A percentile compares a stretch with the other conserved stretches of the same genome.
These are phyloP conservation scores for Glarea lozoyensis DNA, from an alignment of 495 filamentous ascomycete species.

Conservation along the genomic window DNA sequence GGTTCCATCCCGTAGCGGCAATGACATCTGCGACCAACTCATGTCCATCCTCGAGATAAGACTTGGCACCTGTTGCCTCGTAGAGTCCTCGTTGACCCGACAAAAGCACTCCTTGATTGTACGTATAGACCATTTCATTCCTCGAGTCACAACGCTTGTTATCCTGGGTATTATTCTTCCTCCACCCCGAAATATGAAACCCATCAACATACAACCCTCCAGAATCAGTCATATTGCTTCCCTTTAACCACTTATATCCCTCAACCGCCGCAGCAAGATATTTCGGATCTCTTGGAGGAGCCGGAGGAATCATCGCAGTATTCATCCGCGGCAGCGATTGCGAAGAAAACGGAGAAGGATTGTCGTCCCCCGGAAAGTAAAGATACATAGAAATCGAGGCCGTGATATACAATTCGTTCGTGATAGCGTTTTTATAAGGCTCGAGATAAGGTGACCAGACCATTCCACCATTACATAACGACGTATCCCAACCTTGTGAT, in stretches of 20 bases:
- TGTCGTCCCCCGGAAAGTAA: constrained; percentile 73
- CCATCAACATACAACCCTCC: constrained; percentile 82
- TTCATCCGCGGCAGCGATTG: background rate
- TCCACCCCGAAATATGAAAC: constrained; percentile 75
- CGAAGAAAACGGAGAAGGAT: constrained; percentile 53
- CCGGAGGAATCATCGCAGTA: background rate
- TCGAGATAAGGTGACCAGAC: constrained; percentile 74
- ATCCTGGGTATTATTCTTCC: background rate
- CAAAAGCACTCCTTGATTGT: constrained; percentile 94
- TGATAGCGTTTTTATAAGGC: constrained; percentile 97
- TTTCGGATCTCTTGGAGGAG: constrained; percentile 46
- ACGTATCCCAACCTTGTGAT: constrained; percentile 69
- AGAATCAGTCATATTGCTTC: constrained; percentile 71
- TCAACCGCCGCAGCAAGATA: constrained; percentile 64
- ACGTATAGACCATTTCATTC: constrained; percentile 87
- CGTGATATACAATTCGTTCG: constrained; percentile 83
- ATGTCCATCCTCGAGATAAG: constrained; percentile 75
- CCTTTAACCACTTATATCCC: constrained; percentile 73
- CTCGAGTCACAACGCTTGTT: constrained; percentile 64
- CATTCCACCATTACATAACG: constrained; percentile 84
- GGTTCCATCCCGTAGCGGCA: constrained; percentile 64
- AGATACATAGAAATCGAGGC: constrained; percentile 87
- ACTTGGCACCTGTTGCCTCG: constrained; percentile 53
- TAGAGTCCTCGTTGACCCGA: constrained; percentile 76
- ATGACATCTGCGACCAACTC: constrained; percentile 61